phyloP scores from a whole-genome alignment of 768 basidiomycete species.

The Kwoniella pini region DNA sequence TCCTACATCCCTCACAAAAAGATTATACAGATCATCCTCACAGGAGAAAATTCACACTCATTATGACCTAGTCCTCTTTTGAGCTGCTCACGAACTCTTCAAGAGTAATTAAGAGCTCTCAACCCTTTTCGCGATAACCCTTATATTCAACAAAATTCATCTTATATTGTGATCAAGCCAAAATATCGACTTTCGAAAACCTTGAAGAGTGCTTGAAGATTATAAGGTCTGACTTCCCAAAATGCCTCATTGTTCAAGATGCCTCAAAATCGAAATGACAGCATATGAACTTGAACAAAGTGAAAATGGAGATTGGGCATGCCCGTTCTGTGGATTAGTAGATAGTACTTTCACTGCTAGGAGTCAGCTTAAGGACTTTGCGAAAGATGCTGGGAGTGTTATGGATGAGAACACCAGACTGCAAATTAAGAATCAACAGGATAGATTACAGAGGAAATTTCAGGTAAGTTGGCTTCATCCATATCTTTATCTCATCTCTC shows the following conservation, averaged over 20 bases:
- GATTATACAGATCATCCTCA: too few species aligned
- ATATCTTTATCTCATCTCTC: background rate
- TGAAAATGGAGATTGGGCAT: constrained; percentile 18
- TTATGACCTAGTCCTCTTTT: background rate
- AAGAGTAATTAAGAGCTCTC: too few species aligned
- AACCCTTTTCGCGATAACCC: too few species aligned
- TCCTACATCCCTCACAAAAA: too few species aligned
- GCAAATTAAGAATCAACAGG: constrained; percentile 1
- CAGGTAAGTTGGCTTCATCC: constrained; percentile 5
- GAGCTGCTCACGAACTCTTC: too few species aligned
- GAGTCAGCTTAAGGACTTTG: background rate
- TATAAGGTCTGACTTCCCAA: too few species aligned
- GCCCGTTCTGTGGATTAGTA: constrained; percentile 25
- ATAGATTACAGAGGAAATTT: constrained; percentile 9
- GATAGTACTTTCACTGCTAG: constrained; percentile 12
- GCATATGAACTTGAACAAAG: background rate
- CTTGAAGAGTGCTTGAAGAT: too few species aligned
- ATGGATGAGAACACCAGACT: constrained; percentile 14
- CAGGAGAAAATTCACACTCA: too few species aligned
- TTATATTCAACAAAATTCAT: too few species aligned
- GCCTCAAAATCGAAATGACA: background rate
- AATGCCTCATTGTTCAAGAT: background rate
- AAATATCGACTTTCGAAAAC: too few species aligned
- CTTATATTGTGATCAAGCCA: too few species aligned
- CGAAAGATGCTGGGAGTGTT: constrained; percentile 2